These are phyloP conservation scores for Gloeostereum incarnatum DNA, from an alignment of 768 basidiomycete species.

Conservation along the genomic window DNA sequence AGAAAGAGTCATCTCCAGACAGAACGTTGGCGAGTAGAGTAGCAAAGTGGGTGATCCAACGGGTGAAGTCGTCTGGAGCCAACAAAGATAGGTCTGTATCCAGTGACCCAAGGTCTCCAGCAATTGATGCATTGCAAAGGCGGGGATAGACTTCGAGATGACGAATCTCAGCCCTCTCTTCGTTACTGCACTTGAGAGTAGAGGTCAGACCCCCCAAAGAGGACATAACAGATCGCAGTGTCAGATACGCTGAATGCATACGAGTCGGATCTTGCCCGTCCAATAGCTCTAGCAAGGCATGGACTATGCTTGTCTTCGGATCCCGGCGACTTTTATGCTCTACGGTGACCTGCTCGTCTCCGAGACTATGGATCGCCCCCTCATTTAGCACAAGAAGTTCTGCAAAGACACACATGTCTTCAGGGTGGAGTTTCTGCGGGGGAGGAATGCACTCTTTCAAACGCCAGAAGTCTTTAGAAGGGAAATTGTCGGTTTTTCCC, in stretches of 20 bases:
- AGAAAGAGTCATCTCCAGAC: slow-evolving; percentile 49
- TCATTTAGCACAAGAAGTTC: slow-evolving; percentile 47
- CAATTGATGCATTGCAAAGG: slow-evolving; percentile 18
- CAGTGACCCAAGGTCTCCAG: slow-evolving; percentile 19
- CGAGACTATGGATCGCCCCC: slow-evolving; percentile 56
- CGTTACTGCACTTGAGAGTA: slow-evolving; percentile 7
- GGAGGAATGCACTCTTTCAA: slow-evolving; percentile 71
- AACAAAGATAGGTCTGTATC: too few species aligned
- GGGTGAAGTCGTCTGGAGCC: slow-evolving; percentile 40
- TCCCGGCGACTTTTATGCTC: slow-evolving; percentile 34
- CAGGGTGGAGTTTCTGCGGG: slow-evolving; percentile 40
- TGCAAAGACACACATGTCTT: slow-evolving; percentile 68
- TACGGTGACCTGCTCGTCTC: slow-evolving; percentile 35
- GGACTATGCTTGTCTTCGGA: slow-evolving; percentile 34
- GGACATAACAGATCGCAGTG: slow-evolving; percentile 51
- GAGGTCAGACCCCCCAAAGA: slow-evolving; percentile 14
- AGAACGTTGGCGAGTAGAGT: slow-evolving; percentile 50
- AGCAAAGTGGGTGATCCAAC: slow-evolving; percentile 57
- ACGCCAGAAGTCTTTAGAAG: slow-evolving; percentile 69
- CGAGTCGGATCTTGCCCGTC: slow-evolving; percentile 37
- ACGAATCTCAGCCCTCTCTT: slow-evolving; percentile 23
- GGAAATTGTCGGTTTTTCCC: slow-evolving; percentile 35
- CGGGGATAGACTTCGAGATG: slow-evolving; percentile 39
- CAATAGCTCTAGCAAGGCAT: slow-evolving; percentile 49
- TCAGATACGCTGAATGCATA: slow-evolving; percentile 51